Percentiles rank a stretch among this genome's conserved stretches.
Evolutionary conservation across 108 stramenopile species (phyloP).

Genomic region (Cylindrotheca closterium): DNA sequence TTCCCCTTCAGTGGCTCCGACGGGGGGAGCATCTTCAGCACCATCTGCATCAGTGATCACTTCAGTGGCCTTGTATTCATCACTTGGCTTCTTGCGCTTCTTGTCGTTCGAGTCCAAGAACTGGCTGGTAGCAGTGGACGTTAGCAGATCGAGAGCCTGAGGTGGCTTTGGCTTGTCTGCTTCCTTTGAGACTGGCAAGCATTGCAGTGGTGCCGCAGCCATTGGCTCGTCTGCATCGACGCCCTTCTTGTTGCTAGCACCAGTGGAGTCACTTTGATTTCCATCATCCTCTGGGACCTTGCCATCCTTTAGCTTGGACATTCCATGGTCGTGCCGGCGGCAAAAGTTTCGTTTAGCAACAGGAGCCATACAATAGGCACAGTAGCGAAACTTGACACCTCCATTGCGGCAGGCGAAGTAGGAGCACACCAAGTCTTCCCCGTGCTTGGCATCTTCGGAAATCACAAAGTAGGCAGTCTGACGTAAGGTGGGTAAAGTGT

Average conservation of each 20-base stretch:
- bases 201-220: neutral
- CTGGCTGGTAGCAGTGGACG: neutral
- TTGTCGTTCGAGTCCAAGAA: neutral
- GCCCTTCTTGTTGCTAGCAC: neutral
- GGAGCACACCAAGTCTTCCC: conserved; percentile 82
- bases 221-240: neutral
- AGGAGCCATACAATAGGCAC: conserved; percentile 71
- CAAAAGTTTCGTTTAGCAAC: conserved; percentile 82
- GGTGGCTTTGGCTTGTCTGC: neutral
- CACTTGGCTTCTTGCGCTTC: neutral
- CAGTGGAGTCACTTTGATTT: conserved; percentile 12
- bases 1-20: neutral
- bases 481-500: neutral
- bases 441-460: conserved; percentile 79
- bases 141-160: conserved; percentile 8
- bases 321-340: conserved; percentile 73
- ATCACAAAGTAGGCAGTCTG: conserved; percentile 86
- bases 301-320: conserved; percentile 18
- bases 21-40: neutral
- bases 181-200: neutral
- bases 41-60: neutral
- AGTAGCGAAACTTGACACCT: conserved; percentile 85
- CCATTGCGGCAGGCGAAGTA: conserved; percentile 80
- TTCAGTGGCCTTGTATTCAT: neutral
- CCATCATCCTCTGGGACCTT: conserved; percentile 30